phyloP scores from a whole-genome alignment of 495 filamentous ascomycete genomes.

The Neurospora tetraspora region DNA sequence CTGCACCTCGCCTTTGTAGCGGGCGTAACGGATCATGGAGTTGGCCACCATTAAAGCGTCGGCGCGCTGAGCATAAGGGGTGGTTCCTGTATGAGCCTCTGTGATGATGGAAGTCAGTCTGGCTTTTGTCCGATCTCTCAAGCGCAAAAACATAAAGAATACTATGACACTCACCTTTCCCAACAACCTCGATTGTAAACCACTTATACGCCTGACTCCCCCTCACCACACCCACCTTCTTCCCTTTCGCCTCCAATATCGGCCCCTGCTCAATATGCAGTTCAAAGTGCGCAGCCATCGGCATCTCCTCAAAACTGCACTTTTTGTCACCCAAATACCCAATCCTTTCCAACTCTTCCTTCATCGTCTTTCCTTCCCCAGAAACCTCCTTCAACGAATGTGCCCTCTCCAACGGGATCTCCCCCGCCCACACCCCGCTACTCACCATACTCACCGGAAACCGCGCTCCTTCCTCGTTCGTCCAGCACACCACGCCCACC shows the following conservation, averaged over 20 bases:
- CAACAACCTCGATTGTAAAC: constrained; percentile 56
- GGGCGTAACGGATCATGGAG: constrained; percentile 57
- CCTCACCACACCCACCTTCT: constrained; percentile 58
- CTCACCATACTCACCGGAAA: constrained; percentile 71
- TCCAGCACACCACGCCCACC: constrained; percentile 72
- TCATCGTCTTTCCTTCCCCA: constrained; percentile 47
- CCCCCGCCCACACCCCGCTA: constrained; percentile 69
- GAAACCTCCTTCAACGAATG: constrained; percentile 45
- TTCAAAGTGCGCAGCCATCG: constrained; percentile 75
- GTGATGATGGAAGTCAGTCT: neutral
- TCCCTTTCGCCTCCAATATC: constrained; percentile 46
- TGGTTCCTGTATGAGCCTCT: constrained; percentile 70
- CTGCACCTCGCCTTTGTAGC: constrained; percentile 47
- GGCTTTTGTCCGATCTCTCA: too few relatives aligned
- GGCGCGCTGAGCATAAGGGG: constrained; percentile 46
- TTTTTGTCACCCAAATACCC: constrained; percentile 54
- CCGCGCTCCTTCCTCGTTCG: constrained; percentile 74
- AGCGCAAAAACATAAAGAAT: too few relatives aligned
- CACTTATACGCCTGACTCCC: constrained; percentile 64
- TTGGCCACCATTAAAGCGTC: constrained; percentile 61
- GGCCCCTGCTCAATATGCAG: constrained; percentile 78
- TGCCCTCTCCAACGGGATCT: constrained; percentile 51
- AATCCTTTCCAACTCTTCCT: constrained; percentile 57
- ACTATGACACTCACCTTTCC: constrained; percentile 32
- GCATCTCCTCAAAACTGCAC: constrained; percentile 49